A percentile compares a stretch with the other conserved stretches of the same genome.
These are phyloP conservation scores for Abelmoschus esculentus DNA, from an alignment of 345 rosid genomes.

Conservation along the genomic window DNA sequence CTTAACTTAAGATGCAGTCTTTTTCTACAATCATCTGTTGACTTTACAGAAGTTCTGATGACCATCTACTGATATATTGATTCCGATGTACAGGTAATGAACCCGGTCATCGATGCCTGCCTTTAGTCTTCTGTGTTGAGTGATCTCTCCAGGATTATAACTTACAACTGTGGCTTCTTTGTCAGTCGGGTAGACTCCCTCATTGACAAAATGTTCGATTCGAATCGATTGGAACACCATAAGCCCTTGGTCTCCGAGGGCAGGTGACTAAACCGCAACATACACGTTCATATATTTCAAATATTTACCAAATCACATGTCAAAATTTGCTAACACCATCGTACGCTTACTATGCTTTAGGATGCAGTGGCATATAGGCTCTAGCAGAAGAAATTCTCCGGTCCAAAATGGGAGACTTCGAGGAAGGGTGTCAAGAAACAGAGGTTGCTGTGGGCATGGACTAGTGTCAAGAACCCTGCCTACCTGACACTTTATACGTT, in stretches of 20 bases:
- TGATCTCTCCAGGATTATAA: constrained; percentile 68
- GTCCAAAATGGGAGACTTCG: constrained; percentile 90
- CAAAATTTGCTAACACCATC: too few relatives aligned
- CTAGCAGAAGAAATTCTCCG: constrained; percentile 94
- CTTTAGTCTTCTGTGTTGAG: constrained; percentile 84
- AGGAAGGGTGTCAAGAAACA: constrained; percentile 98
- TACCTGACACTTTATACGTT: constrained; percentile 84
- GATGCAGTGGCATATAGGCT: constrained; percentile 91
- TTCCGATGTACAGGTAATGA: constrained; percentile 43
- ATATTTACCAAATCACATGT: not conserved
- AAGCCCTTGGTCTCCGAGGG: constrained; percentile 91
- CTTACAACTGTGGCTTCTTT: constrained; percentile 89
- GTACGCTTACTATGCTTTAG: constrained; percentile 34
- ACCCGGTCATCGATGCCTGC: constrained; percentile 86
- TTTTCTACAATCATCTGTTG: not conserved
- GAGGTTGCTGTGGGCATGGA: constrained; percentile 89
- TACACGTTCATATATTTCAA: not conserved
- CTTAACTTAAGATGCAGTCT: not conserved
- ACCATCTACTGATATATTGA: not conserved
- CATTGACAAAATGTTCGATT: constrained; percentile 81
- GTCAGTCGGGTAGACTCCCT: constrained; percentile 96
- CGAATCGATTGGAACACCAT: constrained; percentile 81
- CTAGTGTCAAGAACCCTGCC: constrained; percentile 93
- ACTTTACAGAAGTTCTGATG: too few relatives aligned
- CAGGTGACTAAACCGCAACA: constrained; percentile 59